These are phyloP conservation scores for Candida glaebosa DNA, from an alignment of 805 yeast genomes.

Conservation along the genomic window DNA sequence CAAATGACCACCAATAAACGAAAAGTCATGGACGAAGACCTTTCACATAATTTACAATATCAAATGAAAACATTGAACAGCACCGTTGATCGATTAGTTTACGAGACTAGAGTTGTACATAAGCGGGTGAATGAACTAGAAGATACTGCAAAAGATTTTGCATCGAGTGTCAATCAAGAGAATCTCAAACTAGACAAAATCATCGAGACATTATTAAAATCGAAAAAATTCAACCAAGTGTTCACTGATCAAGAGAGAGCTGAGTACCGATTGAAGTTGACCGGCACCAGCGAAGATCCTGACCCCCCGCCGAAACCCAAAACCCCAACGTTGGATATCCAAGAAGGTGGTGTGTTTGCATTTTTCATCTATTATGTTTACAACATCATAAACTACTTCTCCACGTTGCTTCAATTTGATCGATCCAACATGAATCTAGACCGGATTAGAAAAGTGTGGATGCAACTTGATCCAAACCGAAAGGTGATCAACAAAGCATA, in stretches of 20 bases:
- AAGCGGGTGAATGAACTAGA: conserved; percentile 41
- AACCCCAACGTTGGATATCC: not conserved
- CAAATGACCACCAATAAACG: conserved; percentile 23
- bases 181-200: conserved; percentile 20
- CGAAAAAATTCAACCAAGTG: conserved; percentile 29
- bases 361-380: conserved; percentile 27
- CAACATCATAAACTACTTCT: conserved; percentile 29
- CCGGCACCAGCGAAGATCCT: conserved; percentile 18
- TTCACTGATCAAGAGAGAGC: conserved; percentile 29
- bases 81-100: conserved; percentile 35
- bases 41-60: conserved; percentile 23
- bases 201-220: conserved; percentile 23
- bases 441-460: conserved; percentile 37
- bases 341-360: conserved; percentile 15
- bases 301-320: not conserved
- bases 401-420: conserved; percentile 35
- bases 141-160: conserved; percentile 26
- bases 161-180: conserved; percentile 25
- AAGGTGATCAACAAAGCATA: conserved; percentile 34
- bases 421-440: conserved; percentile 41
- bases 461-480: conserved; percentile 38
- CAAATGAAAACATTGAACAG: conserved; percentile 28
- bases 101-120: conserved; percentile 38
- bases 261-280: conserved; percentile 22
- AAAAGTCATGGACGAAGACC: conserved; percentile 26